phyloP scores from a whole-genome alignment of 306 rosid species.

The Cucumis cinereus region DNA sequence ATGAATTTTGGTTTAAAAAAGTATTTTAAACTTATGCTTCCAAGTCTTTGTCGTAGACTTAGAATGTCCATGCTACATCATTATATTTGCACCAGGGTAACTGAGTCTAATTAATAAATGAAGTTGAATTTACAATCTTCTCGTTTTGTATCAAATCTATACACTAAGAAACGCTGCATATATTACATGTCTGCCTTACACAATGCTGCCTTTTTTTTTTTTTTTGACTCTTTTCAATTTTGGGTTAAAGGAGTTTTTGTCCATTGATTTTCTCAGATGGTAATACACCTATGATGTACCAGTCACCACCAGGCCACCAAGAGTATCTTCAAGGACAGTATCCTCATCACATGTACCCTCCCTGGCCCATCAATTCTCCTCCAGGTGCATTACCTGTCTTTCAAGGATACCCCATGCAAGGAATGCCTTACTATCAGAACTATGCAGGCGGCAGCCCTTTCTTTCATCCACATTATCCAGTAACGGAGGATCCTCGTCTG shows the following conservation, averaged over 20 bases:
- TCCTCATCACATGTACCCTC: constrained; percentile 80
- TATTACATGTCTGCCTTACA: not conserved
- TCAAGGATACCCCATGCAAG: constrained; percentile 83
- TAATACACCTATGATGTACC: constrained; percentile 41
- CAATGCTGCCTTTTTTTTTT: not conserved
- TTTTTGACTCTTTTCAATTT: not conserved
- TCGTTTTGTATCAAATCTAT: not conserved
- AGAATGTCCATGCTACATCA: not conserved
- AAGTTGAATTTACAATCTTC: not conserved
- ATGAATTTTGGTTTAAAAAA: not conserved
- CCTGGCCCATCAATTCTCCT: constrained; percentile 91
- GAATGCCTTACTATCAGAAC: constrained; percentile 81
- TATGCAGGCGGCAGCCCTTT: constrained; percentile 63
- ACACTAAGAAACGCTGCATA: not conserved
- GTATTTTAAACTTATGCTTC: not conserved
- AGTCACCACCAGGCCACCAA: constrained; percentile 42
- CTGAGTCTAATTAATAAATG: too few relatives aligned
- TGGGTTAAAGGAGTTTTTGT: not conserved
- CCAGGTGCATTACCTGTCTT: constrained; percentile 63
- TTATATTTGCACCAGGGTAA: not conserved
- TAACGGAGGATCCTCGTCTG: constrained; percentile 50
- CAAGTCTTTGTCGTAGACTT: not conserved
- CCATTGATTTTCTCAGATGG: constrained; percentile 40
- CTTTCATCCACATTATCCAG: constrained; percentile 64
- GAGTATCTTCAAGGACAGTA: constrained; percentile 78